Conservation (phyloP, 2,329 filamentous ascomycete species). For the Cladorrhinum sp. region DNA sequence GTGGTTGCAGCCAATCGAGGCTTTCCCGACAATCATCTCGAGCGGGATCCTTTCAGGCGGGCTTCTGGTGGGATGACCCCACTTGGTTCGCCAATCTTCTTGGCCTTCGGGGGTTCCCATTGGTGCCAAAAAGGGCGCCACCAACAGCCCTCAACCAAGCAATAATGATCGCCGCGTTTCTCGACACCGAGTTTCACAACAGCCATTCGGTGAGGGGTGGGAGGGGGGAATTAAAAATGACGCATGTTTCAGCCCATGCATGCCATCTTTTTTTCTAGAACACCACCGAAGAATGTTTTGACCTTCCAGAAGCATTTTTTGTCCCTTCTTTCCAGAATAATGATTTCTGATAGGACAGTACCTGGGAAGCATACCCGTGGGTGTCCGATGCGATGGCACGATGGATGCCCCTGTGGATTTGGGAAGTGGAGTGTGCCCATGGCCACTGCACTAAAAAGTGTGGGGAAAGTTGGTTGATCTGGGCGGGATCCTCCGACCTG, state of each 20-base stretch:
- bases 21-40: conserved; percentile 19
- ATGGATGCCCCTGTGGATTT: too few species aligned
- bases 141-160: too few species aligned
- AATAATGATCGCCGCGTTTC: not conserved
- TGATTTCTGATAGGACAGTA: too few species aligned
- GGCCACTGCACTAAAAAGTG: too few species aligned
- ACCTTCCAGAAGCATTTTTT: too few species aligned
- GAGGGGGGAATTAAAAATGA: not conserved
- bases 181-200: not conserved
- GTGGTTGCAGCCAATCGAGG: conserved; percentile 17
- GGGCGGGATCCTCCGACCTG: too few species aligned
- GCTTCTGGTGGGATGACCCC: not conserved
- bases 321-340: too few species aligned
- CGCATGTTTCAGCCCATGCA: not conserved
- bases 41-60: not conserved
- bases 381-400: too few species aligned
- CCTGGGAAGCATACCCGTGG: too few species aligned
- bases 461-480: too few species aligned
- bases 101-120: not conserved
- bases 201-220: not conserved
- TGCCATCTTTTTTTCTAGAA: not conserved
- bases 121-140: not conserved
- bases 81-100: not conserved
- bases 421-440: too few species aligned
- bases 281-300: too few species aligned